These are phyloP conservation scores for Sequoiadendron giganteum DNA, from an alignment of 75 land plant species.

Conservation along the genomic window DNA sequence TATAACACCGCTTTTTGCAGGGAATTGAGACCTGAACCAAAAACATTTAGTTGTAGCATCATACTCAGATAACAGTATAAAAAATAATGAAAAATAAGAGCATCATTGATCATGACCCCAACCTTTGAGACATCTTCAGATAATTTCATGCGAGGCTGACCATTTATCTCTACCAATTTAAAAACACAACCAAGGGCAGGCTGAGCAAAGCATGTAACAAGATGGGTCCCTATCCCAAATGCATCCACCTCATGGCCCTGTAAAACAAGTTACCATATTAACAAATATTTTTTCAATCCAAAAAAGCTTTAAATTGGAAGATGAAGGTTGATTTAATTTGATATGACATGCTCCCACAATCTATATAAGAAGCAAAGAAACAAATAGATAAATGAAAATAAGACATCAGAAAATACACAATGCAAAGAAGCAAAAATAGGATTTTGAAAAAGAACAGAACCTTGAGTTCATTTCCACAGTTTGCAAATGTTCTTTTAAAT, in stretches of 20 bases:
- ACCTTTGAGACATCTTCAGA: slow-evolving; percentile 98
- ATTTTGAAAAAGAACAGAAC: neutral
- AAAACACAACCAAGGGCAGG: slow-evolving; percentile 98
- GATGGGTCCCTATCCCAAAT: slow-evolving; percentile 95
- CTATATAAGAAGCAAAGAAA: slow-evolving; percentile 1
- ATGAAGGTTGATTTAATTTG: neutral
- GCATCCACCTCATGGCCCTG: slow-evolving; percentile 98
- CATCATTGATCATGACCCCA: slow-evolving; percentile 5
- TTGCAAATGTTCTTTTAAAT: neutral
- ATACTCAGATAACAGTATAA: neutral
- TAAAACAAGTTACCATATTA: neutral
- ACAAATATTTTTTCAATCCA: neutral
- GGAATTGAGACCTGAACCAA: slow-evolving; percentile 90
- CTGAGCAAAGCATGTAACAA: slow-evolving; percentile 94
- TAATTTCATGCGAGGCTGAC: slow-evolving; percentile 93
- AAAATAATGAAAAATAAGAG: neutral
- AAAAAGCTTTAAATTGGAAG: neutral
- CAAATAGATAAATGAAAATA: neutral
- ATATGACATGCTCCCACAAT: neutral
- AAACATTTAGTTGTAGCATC: neutral
- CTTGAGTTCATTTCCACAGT: neutral
- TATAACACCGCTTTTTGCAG: slow-evolving; percentile 80
- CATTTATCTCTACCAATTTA: slow-evolving; percentile 92
- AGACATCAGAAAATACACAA: neutral
- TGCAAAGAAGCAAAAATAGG: neutral